These are phyloP conservation scores for Cystofilobasidium bisporidii DNA, from an alignment of 768 basidiomycete genomes.

Conservation along the genomic window DNA sequence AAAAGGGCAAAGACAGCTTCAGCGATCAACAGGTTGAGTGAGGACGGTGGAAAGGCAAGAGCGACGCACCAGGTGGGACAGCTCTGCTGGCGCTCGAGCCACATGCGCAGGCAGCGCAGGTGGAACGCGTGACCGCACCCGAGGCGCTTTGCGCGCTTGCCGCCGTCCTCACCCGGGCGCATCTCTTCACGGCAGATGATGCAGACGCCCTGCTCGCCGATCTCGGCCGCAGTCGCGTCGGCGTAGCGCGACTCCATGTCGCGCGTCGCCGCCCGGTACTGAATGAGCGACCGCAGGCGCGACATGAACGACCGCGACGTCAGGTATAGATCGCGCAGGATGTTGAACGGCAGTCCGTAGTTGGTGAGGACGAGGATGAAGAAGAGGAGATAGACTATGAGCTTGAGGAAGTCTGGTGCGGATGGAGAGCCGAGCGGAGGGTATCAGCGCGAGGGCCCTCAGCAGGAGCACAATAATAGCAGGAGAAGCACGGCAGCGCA, in stretches of 20 bases:
- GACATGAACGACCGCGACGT: conserved; percentile 86
- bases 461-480: neutral
- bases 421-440: neutral
- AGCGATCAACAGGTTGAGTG: conserved; percentile 18
- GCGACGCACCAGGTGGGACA: conserved; percentile 86
- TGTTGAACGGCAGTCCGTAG: conserved; percentile 79
- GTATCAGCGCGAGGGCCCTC: neutral
- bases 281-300: conserved; percentile 73
- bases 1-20: conserved; percentile 6
- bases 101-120: conserved; percentile 90
- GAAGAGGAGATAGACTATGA: conserved; percentile 83
- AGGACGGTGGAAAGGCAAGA: conserved; percentile 22
- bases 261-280: conserved; percentile 84
- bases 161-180: conserved; percentile 38
- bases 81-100: conserved; percentile 97
- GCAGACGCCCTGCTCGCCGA: conserved; percentile 80
- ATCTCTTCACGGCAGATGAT: conserved; percentile 99
- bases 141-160: conserved; percentile 60
- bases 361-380: conserved; percentile 90
- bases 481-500: conserved; percentile 39
- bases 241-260: conserved; percentile 97
- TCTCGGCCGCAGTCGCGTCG: conserved; percentile 74
- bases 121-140: conserved; percentile 98
- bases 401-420: conserved; percentile 73
- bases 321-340: conserved; percentile 92